Evolutionary conservation across 345 rosid species (phyloP), one percentile per base, ranked within the genome.

Genomic region (Rhizophora mangle): DNA sequence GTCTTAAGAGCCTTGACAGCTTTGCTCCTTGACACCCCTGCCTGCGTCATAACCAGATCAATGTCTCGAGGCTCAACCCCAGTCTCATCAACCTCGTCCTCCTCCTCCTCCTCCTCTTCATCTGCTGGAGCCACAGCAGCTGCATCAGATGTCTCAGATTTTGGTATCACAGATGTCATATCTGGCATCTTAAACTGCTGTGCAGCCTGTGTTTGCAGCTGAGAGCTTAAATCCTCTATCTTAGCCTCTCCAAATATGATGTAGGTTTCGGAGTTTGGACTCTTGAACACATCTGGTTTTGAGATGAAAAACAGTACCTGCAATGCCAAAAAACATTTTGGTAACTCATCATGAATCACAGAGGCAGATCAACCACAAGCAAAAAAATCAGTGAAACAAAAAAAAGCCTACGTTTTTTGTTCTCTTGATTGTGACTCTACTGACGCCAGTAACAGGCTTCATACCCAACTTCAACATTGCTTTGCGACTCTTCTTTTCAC

Each of bases 151-250:
- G 82, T 53, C 62, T 85, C 96, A 0, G 90, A 78, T 76, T 89
- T 90, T 10, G 87, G 85, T 32, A 79, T 36, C 34, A 86, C 74
- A 2, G 94, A 86, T 58, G 87, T 77, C 74, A 72, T 76, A 34
- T 91, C 94, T 7, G 96, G 96, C 90, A 88, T 81, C 83, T 87
- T 83, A 77, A 91, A 91, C 72, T 89, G 96, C 77, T 89, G 94
- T 32, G 96, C 96, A 53, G 96, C 97, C 80, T 92, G 96, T 32
- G 89, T 80, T 81, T 88, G 96, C 76, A 92, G 85, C 85, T 92
- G 96, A 29, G 97, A 88, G 83, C 97, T 89, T 86, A 89, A 74
- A 73, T 92, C 94, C 80, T 92, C 97, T 39, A 92, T 86, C 90
- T 89, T 92, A 46, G 96, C 97, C 85, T 92, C 97, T 19, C 92